Base-by-base conservation (phyloP, 73 alveolate genomes). In the Symbiodinium pilosum region DNA sequence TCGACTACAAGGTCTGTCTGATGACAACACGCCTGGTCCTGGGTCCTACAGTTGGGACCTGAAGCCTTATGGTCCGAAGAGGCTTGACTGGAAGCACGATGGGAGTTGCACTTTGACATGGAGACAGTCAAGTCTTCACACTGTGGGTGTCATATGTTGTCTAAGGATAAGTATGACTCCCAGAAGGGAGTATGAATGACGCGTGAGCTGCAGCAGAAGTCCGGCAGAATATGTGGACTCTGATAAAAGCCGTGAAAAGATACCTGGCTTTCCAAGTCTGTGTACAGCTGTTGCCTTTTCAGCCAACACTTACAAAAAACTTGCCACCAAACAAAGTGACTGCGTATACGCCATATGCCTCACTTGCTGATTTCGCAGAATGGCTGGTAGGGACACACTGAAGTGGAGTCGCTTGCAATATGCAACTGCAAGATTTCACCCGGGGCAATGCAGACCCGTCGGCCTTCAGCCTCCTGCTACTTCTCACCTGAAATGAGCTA, bases 1-100 rank as follows among this genome's bases (percentile, higher is more conserved):
- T 34, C 97, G 97, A 41, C 97, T 91, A 41, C 47, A 40, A 28
- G 88, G 51, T 28, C 88, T 39, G 56, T 39, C 59, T 5, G 97
- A 85, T 43, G 88, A 36, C 83, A 86, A 42, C 32, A 43, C 89
- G 41, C 97, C 97, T 16, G 97, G 97, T 7, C 97, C 97, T 30
- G 97, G 97, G 40, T 91, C 97, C 84, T 91, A 91, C 54, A 91
- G 83, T 28, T 91, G 97, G 97, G 97, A 91, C 54, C 97, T 91
- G 97, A 91, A 91, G 97, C 84, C 97, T n/a, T 36, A 71, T 91
- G 97, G 97, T 71, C 97, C 97, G 42, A 91, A 91, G 97, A 73
- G 28, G 85, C 85, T 36, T 34, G 85, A 18, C 41, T 34, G 85
- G 20, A 32, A 64, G 12, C 24, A n/a, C n/a, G n/a, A n/a, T n/a